Base-by-base conservation (phyloP, 495 filamentous ascomycete genomes). In the Lophiostoma macrostomum region DNA sequence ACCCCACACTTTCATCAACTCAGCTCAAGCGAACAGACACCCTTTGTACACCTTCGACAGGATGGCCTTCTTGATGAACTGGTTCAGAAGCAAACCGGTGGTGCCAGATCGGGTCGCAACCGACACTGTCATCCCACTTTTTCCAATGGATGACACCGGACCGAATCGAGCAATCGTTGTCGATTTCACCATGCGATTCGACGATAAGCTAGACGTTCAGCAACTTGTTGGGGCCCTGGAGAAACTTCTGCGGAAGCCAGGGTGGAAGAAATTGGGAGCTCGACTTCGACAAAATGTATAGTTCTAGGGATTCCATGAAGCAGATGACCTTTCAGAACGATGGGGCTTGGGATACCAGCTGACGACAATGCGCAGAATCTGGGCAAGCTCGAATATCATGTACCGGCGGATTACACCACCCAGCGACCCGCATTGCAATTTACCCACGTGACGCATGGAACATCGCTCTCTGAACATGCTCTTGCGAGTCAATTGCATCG, bases 261-360 rank as follows among this genome's bases (percentile, higher is more conserved):
- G 44, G 1, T 56, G 53, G 53, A 41, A 38, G 37, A 56, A 46
- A 34, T 14, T 56, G 13, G 53, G 53, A 12, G 53, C 35, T 1
- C 24, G 53, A 6, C 6, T 56, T 16, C 23, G 53, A 13, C 6
- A 35, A 36, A 50, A 56, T 27, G 53, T 56, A 41, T 20, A 25
- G 30, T n/a, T 32, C 30, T 7, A 32, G n/a, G 8, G 8, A n/a
- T 32, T 32, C 8, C 7, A 8, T 32, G 30, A 32, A n/a, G 30
- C 7, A n/a, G 7, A 32, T 27, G 8, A 5, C 18, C 11, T 5
- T 6, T 8, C 4, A 43, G 22, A 43, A 43, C 8, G 8, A 25
- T 5, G 27, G 7, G 42, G 42, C n/a, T n/a, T n/a, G 5, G 10
- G 27, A 29, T 18, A 10, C 8, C 35, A 10, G 16, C 16, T 16